These are phyloP conservation scores for Yamadazyma sp. DNA, from an alignment of 805 yeast species.

Conservation along the genomic window DNA sequence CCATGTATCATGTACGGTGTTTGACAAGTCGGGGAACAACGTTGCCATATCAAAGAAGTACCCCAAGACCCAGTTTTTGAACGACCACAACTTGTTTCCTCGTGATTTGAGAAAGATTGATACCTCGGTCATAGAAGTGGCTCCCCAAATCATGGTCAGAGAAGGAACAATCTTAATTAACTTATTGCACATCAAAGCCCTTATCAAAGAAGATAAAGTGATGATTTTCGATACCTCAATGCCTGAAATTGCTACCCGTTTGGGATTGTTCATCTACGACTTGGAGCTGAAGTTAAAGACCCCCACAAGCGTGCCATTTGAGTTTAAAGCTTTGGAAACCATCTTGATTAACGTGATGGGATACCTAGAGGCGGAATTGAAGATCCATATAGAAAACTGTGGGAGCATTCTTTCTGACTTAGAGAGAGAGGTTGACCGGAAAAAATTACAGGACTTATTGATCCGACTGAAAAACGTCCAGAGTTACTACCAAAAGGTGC, in stretches of 20 bases:
- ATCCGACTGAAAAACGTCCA: constrained; percentile 70
- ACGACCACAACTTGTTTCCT: constrained; percentile 73
- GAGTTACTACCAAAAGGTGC: constrained; percentile 70
- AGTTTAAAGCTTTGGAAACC: constrained; percentile 80
- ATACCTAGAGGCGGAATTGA: constrained; percentile 72
- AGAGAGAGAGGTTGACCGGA: constrained; percentile 79
- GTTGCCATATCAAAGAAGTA: constrained; percentile 68
- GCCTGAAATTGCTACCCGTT: constrained; percentile 63
- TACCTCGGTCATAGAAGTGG: constrained; percentile 69
- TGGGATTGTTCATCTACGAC: constrained; percentile 83
- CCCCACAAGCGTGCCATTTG: constrained; percentile 46
- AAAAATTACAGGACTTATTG: constrained; percentile 67
- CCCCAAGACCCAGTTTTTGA: constrained; percentile 69
- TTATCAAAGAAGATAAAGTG: constrained; percentile 77
- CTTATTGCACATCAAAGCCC: constrained; percentile 83
- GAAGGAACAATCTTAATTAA: constrained; percentile 76
- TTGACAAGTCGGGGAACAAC: constrained; percentile 69
- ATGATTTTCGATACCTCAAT: constrained; percentile 77
- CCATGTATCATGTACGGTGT: constrained; percentile 75
- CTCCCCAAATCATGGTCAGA: constrained; percentile 85
- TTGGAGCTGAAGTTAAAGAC: constrained; percentile 66
- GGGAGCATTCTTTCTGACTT: constrained; percentile 64
- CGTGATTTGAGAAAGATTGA: constrained; percentile 87
- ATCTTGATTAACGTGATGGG: constrained; percentile 80
- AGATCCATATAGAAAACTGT: constrained; percentile 55